Percentiles rank a stretch among this genome's conserved stretches.
These are phyloP conservation scores for Haplosporangium sp. DNA, from an alignment of 371 early-diverging fungal species.

Conservation along the genomic window DNA sequence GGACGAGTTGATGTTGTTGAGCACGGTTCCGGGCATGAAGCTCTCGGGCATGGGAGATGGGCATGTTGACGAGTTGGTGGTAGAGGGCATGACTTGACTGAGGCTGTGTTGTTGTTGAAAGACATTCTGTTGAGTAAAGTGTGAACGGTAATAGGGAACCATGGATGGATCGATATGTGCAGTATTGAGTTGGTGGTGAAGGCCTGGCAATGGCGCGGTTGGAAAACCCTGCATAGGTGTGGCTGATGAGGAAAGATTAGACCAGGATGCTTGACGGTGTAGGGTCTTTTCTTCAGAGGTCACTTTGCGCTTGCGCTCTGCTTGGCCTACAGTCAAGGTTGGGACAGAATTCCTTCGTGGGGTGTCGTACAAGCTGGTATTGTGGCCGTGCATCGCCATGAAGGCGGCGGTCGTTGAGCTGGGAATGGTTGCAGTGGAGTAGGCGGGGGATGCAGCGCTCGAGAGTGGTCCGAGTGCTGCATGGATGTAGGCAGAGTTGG, in stretches of 20 bases:
- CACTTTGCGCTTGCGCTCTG: slow-evolving; percentile 34
- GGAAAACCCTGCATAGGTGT: slow-evolving; percentile 14
- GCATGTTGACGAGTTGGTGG: slow-evolving; percentile 33
- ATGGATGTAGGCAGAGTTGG: slow-evolving; percentile 21
- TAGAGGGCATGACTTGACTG: slow-evolving; percentile 24
- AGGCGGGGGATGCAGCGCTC: slow-evolving; percentile 8
- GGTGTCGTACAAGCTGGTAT: slow-evolving; percentile 26
- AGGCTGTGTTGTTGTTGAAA: slow-evolving; percentile 13
- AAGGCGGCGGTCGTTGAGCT: slow-evolving; percentile 35
- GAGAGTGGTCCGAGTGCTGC: slow-evolving; percentile 22
- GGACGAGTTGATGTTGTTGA: slow-evolving; percentile 30
- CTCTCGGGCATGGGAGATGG: slow-evolving; percentile 43
- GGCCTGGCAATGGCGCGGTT: slow-evolving; percentile 7
- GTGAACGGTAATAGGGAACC: slow-evolving; percentile 36
- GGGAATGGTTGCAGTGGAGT: slow-evolving; percentile 18
- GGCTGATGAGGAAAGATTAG: slow-evolving; percentile 26
- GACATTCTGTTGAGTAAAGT: slow-evolving; percentile 12
- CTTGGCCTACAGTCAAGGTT: slow-evolving; percentile 31
- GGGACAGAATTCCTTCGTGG: slow-evolving; percentile 50
- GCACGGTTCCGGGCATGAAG: slow-evolving; percentile 27
- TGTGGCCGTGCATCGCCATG: slow-evolving; percentile 45
- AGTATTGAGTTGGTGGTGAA: slow-evolving; percentile 15
- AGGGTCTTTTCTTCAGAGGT: slow-evolving; percentile 45
- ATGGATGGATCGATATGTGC: slow-evolving; percentile 33
- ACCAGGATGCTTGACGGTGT: slow-evolving; percentile 53